Conservation (phyloP, 2,329 filamentous ascomycete genomes). For the Akanthomyces lecanii region DNA sequence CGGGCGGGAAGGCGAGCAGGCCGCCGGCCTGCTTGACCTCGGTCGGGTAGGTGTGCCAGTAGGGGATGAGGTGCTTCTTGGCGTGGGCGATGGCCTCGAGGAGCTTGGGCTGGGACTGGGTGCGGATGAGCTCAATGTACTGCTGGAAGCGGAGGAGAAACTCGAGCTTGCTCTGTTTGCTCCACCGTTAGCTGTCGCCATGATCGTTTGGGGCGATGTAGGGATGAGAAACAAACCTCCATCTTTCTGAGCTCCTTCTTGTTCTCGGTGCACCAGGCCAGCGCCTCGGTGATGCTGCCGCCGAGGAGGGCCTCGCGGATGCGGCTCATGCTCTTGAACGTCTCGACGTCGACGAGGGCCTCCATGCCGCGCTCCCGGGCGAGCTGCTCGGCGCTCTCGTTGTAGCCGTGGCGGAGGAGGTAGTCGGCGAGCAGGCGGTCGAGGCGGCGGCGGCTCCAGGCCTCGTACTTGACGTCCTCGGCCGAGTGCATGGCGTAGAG, state of each 20-base stretch:
- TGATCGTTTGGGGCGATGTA: neutral
- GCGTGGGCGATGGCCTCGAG: slow-evolving; percentile 78
- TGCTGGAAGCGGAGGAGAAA: slow-evolving; percentile 92
- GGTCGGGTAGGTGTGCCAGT: slow-evolving; percentile 61
- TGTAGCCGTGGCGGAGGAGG: slow-evolving; percentile 77
- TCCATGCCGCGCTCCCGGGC: slow-evolving; percentile 71
- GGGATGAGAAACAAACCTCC: slow-evolving; percentile 50
- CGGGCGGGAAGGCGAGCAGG: slow-evolving; percentile 68
- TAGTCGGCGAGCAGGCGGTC: slow-evolving; percentile 91
- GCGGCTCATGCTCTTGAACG: slow-evolving; percentile 75
- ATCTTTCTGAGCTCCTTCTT: slow-evolving; percentile 88
- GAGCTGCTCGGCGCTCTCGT: slow-evolving; percentile 69
- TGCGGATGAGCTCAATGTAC: slow-evolving; percentile 85
- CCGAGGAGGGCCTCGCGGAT: slow-evolving; percentile 70
- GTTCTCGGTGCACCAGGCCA: slow-evolving; percentile 90
- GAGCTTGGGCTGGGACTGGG: slow-evolving; percentile 57
- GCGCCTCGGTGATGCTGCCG: slow-evolving; percentile 70
- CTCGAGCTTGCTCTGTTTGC: slow-evolving; percentile 69
- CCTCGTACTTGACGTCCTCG: slow-evolving; percentile 89
- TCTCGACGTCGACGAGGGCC: slow-evolving; percentile 81
- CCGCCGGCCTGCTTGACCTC: slow-evolving; percentile 72
- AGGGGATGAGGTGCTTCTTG: slow-evolving; percentile 72
- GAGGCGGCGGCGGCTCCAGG: slow-evolving; percentile 77
- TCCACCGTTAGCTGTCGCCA: too few species aligned
- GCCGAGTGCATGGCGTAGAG: slow-evolving; percentile 75